Conservation (phyloP, 2,329 filamentous ascomycete species). For the Hymenotorrendiella dingleyae region DNA sequence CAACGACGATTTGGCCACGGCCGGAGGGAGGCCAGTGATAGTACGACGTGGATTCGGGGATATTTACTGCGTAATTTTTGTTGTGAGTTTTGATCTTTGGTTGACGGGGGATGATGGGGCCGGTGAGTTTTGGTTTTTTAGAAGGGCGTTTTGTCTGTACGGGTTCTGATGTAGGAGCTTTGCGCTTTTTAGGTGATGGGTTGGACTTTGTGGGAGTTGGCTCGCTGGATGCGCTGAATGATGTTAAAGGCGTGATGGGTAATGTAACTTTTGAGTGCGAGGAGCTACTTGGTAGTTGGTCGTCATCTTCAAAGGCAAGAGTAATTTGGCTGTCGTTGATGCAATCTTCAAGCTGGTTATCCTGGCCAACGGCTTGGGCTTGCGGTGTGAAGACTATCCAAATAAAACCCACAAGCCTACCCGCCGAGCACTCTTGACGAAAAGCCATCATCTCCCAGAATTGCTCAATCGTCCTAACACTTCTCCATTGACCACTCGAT, state of each 20-base stretch:
- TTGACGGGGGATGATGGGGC: slow-evolving; percentile 56
- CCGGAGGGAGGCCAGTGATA: slow-evolving; percentile 60
- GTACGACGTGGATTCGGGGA: slow-evolving; percentile 50
- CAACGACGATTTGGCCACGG: slow-evolving; percentile 57
- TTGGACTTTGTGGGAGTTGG: slow-evolving; percentile 10
- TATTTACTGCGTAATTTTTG: slow-evolving; percentile 43
- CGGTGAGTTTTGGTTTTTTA: slow-evolving; percentile 47
- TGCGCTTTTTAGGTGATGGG: slow-evolving; percentile 8
- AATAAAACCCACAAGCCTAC: slow-evolving; percentile 85
- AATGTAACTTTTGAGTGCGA: background rate
- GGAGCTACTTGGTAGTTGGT: background rate
- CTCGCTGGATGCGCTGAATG: slow-evolving; percentile 21
- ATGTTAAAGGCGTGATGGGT: slow-evolving; percentile 15
- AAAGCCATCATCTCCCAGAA: slow-evolving; percentile 99
- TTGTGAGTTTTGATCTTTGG: slow-evolving; percentile 59
- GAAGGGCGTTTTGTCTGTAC: slow-evolving; percentile 29
- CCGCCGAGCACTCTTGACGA: slow-evolving; percentile 90
- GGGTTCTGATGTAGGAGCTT: background rate
- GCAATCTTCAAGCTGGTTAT: too few species aligned
- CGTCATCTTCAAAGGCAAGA: slow-evolving; percentile 4
- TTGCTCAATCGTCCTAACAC: slow-evolving; percentile 74
- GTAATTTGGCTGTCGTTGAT: slow-evolving; percentile 17
- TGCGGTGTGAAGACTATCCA: slow-evolving; percentile 70
- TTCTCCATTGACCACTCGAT: slow-evolving; percentile 69
- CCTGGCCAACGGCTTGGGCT: too few species aligned